Evolutionary conservation across 2,329 filamentous ascomycete genomes (phyloP).

Genomic region (Malbranchea cinnamomea): DNA sequence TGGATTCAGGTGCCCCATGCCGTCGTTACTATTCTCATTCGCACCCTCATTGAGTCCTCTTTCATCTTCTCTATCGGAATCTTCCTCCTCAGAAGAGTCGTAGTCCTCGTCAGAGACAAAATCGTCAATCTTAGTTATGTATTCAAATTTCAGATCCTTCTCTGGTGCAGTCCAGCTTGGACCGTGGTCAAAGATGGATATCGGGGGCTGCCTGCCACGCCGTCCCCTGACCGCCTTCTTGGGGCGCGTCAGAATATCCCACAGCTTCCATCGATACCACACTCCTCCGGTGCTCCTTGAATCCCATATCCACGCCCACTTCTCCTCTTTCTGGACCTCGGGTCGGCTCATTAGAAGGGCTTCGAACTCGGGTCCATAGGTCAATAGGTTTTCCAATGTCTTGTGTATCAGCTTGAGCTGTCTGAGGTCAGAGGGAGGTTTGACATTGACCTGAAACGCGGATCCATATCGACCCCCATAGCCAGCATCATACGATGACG

Average conservation of each 20-base stretch:
- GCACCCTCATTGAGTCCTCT: slow-evolving; percentile 29
- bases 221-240: slow-evolving; percentile 21
- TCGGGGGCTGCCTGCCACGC: slow-evolving; percentile 30
- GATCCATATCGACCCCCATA: slow-evolving; percentile 36
- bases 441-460: slow-evolving; percentile 52
- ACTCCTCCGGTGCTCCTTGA: slow-evolving; percentile 61
- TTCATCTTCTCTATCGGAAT: slow-evolving; percentile 34
- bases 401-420: slow-evolving; percentile 76
- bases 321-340: slow-evolving; percentile 71
- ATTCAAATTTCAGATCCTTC: slow-evolving; percentile 63
- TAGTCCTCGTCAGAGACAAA: slow-evolving; percentile 76
- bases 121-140: slow-evolving; percentile 58
- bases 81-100: slow-evolving; percentile 74
- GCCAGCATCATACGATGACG: slow-evolving; percentile 48
- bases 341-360: slow-evolving; percentile 77
- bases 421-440: slow-evolving; percentile 60
- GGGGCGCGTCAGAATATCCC: slow-evolving; percentile 64
- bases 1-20: slow-evolving; percentile 60
- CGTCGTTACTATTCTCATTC: slow-evolving; percentile 29
- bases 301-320: slow-evolving; percentile 91
- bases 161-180: slow-evolving; percentile 66
- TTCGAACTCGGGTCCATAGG: slow-evolving; percentile 76
- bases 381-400: slow-evolving; percentile 64
- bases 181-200: slow-evolving; percentile 54
- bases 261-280: slow-evolving; percentile 87